A percentile compares a stretch with the other conserved stretches of the same genome.
Conservation (phyloP, 306 rosid species). For the Casuarina cunninghamiana region DNA sequence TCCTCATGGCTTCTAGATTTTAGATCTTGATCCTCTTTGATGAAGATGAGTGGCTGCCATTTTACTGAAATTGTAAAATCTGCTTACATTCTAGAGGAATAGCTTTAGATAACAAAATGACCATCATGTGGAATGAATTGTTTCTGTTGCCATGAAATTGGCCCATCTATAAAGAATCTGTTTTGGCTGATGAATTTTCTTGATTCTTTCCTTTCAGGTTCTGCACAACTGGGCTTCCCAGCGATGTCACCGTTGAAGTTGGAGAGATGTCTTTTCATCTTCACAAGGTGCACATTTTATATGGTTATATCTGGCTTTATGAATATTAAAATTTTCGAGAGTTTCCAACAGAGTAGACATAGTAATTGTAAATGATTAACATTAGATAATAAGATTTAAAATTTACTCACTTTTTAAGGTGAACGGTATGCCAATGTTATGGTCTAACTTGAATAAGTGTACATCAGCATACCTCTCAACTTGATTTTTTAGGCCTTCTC, state of each 20-base stretch:
- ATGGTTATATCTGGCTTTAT: not conserved
- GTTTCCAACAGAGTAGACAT: too few relatives aligned
- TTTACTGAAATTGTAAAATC: too few relatives aligned
- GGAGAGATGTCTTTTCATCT: conserved; percentile 74
- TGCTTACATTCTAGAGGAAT: too few relatives aligned
- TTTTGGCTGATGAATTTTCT: not conserved
- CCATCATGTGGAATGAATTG: not conserved
- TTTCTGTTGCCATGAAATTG: not conserved
- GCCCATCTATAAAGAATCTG: not conserved
- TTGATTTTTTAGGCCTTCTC: not conserved
- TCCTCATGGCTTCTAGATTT: too few relatives aligned
- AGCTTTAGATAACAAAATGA: too few relatives aligned
- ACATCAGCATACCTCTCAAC: not conserved
- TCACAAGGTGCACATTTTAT: conserved; percentile 63
- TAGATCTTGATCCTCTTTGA: too few relatives aligned
- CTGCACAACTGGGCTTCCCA: conserved; percentile 81
- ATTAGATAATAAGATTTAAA: conserved; percentile 5
- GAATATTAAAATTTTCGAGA: too few relatives aligned
- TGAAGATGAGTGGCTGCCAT: too few relatives aligned
- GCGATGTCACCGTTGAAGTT: conserved; percentile 78
- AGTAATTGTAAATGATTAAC: not conserved
- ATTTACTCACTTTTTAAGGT: not conserved
- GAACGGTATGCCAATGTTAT: not conserved
- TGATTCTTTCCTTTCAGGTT: conserved; percentile 48
- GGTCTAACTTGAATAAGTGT: conserved; percentile 16